Percentiles rank a stretch among this genome's conserved stretches.
These are phyloP conservation scores for Eleusine indica DNA, from an alignment of 176 grass and related monocot genomes.

Conservation along the genomic window DNA sequence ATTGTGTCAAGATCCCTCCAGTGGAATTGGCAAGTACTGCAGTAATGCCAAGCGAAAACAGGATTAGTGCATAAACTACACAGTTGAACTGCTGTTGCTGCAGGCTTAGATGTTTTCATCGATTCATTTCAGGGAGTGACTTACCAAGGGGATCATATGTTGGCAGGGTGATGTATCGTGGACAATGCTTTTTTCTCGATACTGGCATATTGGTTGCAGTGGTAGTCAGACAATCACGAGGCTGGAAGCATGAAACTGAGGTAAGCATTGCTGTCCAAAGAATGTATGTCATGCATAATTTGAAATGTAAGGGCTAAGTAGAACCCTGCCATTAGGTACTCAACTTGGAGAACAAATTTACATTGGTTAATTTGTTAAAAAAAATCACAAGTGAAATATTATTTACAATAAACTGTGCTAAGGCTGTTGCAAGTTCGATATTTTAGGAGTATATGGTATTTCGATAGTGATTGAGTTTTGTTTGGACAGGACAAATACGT, in stretches of 20 bases:
- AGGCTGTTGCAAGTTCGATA: not conserved
- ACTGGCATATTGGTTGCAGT: conserved; percentile 12
- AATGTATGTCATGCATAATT: not conserved
- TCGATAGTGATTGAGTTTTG: not conserved
- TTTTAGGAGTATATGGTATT: not conserved
- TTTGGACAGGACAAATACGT: not conserved
- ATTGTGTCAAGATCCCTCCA: conserved; percentile 33
- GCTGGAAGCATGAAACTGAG: conserved; percentile 51
- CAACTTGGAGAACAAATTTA: not conserved
- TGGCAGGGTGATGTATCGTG: conserved; percentile 63
- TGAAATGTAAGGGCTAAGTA: not conserved
- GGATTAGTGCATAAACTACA: conserved; percentile 10
- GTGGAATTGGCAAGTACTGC: conserved; percentile 50
- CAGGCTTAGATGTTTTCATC: not conserved
- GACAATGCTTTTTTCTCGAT: conserved; percentile 51
- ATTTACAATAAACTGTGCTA: not conserved
- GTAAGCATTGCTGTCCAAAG: conserved; percentile 13
- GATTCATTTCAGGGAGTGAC: not conserved
- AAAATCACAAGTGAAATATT: not conserved
- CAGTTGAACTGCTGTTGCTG: not conserved
- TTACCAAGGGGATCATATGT: conserved; percentile 64
- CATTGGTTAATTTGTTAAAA: not conserved
- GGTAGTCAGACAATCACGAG: conserved; percentile 72
- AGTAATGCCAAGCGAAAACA: not conserved
- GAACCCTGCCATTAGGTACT: conserved; percentile 10